phyloP scores from a whole-genome alignment of 306 rosid species.

The Mimosa pudica region DNA sequence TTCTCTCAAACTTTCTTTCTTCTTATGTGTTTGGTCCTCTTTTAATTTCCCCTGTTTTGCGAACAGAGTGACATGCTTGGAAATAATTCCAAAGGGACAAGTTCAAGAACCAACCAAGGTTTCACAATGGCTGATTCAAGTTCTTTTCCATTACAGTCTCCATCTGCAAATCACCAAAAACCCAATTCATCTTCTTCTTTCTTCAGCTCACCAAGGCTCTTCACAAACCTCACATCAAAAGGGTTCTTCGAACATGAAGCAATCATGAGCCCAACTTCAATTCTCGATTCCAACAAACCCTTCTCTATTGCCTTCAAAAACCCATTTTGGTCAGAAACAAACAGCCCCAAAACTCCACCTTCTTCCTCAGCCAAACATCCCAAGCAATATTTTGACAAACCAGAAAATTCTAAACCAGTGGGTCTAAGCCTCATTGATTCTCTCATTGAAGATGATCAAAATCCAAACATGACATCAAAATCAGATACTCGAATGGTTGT shows the following conservation, averaged over 20 bases:
- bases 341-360: conserved; percentile 47
- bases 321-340: conserved; percentile 57
- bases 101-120: conserved; percentile 24
- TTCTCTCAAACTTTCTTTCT: not conserved
- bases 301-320: conserved; percentile 50
- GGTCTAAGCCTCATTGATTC: conserved; percentile 77
- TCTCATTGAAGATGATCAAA: conserved; percentile 46
- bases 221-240: conserved; percentile 52
- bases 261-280: conserved; percentile 81
- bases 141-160: conserved; percentile 40
- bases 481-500: conserved; percentile 57
- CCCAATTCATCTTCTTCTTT: conserved; percentile 49
- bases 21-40: not conserved
- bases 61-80: conserved; percentile 27
- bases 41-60: not conserved
- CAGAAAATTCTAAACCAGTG: conserved; percentile 49
- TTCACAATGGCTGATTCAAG: conserved; percentile 53
- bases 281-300: conserved; percentile 60
- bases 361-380: conserved; percentile 45
- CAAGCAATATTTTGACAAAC: conserved; percentile 59
- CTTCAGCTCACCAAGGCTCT: conserved; percentile 56
- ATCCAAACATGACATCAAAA: conserved; percentile 32
- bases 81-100: conserved; percentile 25
- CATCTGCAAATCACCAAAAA: conserved; percentile 45
- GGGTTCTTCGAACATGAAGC: conserved; percentile 53